Evolutionary conservation across 805 yeast species (phyloP), one percentile per base, ranked within the genome.

Genomic region (Spathaspora girioi): DNA sequence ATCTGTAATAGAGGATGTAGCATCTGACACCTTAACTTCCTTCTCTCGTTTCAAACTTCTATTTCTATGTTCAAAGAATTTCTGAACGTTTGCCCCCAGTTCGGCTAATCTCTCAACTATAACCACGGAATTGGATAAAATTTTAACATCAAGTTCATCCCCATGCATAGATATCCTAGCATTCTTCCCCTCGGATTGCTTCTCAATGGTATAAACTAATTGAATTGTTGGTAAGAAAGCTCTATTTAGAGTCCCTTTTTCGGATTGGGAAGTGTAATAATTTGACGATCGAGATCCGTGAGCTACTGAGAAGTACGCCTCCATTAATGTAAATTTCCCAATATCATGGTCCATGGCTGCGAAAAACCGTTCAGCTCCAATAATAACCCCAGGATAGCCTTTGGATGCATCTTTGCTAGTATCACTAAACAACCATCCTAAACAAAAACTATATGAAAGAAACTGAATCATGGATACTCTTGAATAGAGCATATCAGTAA

Each of bases 351-450:
- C 84, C 19, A 84, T 77, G 0, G 83, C 80, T 1, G 89, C 82
- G 54, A 84, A 87, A 18, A 89, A 79, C 15, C 84, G 71, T 56
- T 88, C 89, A 50, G 87, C 89, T 0, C 97, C 97, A 29, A 83
- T 54, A 38, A 87, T 83, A n/a, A 89, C 61, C 10, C 97, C 97
- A 0, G 90, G 90, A 49, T 71, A 75, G 29, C 67, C 70, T 19
- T 75, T 76, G n/a, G 52, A 42, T 14, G 48, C 5, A 10, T 35
- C 40, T 8, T 35, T 31, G 1, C 61, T 54, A 1, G 64, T 62
- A 5, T 64, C 65, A n/a, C 79, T 83, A 61, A 86, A 87, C 3
- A 87, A 63, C 91, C 96, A 89, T 0, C 97, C 96, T 32, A 87
- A 53, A 54, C 96, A 87, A 53, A 87, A 73, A 55, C 86, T 80